Evolutionary conservation across 805 yeast genomes (phyloP), one percentile per base, ranked within the genome.

Genomic region (Hanseniaspora hatyaiensis): DNA sequence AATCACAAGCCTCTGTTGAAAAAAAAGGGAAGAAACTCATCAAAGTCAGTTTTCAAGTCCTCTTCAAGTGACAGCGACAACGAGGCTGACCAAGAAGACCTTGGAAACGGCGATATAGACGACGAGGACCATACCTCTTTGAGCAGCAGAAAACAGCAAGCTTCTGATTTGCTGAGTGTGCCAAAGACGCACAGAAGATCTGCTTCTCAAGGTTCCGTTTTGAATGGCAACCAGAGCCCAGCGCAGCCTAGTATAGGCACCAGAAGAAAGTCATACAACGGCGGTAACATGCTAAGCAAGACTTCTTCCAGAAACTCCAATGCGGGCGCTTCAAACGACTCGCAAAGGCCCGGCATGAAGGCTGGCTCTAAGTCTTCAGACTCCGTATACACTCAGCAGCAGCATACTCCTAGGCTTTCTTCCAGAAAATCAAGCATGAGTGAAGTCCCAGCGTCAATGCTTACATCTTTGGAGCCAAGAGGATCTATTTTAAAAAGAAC

Each of bases 361-460:
- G 23, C 19, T n/a, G 18, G 32, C 3, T 18, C 24, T 4, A 36
- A 32, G 13, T 45, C 49, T 6, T 13, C 37, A 13, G 49, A 45
- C 1, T 37, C 42, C 24, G 32, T 45, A 4, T 37, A 19, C 6
- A 37, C 49, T 6, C n/a, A 29, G 2, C n/a, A n/a, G 5, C 24
- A 38, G 11, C 34, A 45, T 6, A 36, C 20, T 20, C 49, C 49
- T 8, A 45, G 29, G 13, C 16, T 45, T 13, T 37, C 49, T 9
- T 45, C 49, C 2, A 30, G 49, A 24, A 45, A 45, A 13, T 45
- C 49, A 5, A 45, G 49, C 37, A 45, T 45, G 49, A 45, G 49
- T 45, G 49, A 45, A 18, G 49, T 45, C n/a, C 49, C 49, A 16
- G 49, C 49, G 8, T 45, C 49, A 15, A 45, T 45, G 49, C n/a